Conservation (phyloP, 2,329 filamentous ascomycete species). For the Nigrospora sphaerica region DNA sequence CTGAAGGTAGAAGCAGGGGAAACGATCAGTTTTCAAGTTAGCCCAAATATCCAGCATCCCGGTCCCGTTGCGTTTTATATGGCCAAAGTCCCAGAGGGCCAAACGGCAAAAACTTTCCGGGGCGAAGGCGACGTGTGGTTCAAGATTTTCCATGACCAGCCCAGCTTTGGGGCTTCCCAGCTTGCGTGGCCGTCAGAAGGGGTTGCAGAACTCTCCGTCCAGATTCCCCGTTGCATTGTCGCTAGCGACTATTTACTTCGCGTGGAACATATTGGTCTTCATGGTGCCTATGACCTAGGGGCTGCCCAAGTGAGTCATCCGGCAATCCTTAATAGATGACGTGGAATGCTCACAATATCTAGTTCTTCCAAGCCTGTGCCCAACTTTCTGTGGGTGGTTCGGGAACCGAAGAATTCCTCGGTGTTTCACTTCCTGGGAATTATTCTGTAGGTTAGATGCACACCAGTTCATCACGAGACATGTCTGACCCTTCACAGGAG, state of each 20-base stretch:
- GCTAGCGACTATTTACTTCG: slow-evolving; percentile 26
- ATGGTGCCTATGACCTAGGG: slow-evolving; percentile 16
- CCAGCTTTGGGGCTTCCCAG: slow-evolving; percentile 10
- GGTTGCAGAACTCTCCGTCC: slow-evolving; percentile 14
- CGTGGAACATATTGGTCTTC: slow-evolving; percentile 25
- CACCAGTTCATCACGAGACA: neutral
- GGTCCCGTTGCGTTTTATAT: slow-evolving; percentile 21
- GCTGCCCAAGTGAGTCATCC: slow-evolving; percentile 18
- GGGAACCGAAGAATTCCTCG: slow-evolving; percentile 18
- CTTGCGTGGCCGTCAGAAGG: slow-evolving; percentile 13
- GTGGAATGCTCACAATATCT: neutral
- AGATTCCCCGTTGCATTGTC: slow-evolving; percentile 21
- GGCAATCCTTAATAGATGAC: neutral
- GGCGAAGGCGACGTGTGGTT: slow-evolving; percentile 21
- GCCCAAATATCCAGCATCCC: slow-evolving; percentile 18
- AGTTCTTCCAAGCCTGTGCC: slow-evolving; percentile 23
- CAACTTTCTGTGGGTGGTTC: slow-evolving; percentile 21
- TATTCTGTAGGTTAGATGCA: slow-evolving; percentile 12
- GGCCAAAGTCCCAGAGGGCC: slow-evolving; percentile 17
- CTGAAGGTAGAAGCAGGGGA: too few relatives aligned
- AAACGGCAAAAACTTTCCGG: slow-evolving; percentile 16
- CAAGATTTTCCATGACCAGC: slow-evolving; percentile 21
- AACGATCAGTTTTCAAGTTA: slow-evolving; percentile 25
- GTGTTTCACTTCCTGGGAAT: slow-evolving; percentile 17
- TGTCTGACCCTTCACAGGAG: slow-evolving; percentile 8